A percentile compares a stretch with the other conserved stretches of the same genome.
Evolutionary conservation across 1,284 basidiomycete genomes (phyloP).

Genomic region (Macrocystidia cucumis): DNA sequence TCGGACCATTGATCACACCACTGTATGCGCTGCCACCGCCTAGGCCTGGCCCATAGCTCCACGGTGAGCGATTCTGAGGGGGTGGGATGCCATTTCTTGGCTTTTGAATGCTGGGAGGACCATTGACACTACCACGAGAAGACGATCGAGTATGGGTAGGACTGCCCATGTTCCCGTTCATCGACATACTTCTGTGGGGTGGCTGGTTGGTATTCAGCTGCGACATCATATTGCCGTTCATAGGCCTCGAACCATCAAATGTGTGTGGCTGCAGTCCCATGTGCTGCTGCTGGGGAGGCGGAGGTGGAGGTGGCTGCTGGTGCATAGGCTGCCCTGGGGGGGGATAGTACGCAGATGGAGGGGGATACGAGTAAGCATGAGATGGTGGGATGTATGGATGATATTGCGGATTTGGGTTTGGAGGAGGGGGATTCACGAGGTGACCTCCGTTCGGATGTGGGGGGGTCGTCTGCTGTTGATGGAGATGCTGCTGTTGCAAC

Average conservation of each 20-base stretch:
- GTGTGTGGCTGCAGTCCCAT: too few species aligned
- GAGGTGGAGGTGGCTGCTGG: constrained; percentile 18
- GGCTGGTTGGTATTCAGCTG: too few species aligned
- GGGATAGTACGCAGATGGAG: constrained; percentile 40
- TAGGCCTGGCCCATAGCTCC: constrained; percentile 64
- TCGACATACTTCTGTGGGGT: too few species aligned
- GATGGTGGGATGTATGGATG: constrained; percentile 27
- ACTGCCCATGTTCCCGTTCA: constrained; percentile 6
- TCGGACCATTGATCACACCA: constrained; percentile 16
- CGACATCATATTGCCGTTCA: constrained; percentile 18
- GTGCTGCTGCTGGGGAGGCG: constrained; percentile 16
- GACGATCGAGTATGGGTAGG: constrained; percentile 24
- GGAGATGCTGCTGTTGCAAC: constrained; percentile 21
- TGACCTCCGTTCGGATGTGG: constrained; percentile 11
- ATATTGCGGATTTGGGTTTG: constrained; percentile 21
- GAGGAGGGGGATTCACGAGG: constrained; percentile 17
- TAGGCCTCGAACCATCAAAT: constrained; percentile 19
- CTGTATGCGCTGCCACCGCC: constrained; percentile 25
- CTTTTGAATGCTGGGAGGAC: constrained; percentile 13
- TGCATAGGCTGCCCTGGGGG: constrained; percentile 31
- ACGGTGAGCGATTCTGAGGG: constrained; percentile 41
- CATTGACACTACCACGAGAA: constrained; percentile 19
- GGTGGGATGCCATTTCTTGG: constrained; percentile 32
- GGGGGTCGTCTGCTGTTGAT: constrained; percentile 15
- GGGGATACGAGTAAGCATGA: constrained; percentile 34